Evolutionary conservation across 768 basidiomycete species (phyloP), one percentile per base, ranked within the genome.

Genomic region (Cubamyces lactineus): DNA sequence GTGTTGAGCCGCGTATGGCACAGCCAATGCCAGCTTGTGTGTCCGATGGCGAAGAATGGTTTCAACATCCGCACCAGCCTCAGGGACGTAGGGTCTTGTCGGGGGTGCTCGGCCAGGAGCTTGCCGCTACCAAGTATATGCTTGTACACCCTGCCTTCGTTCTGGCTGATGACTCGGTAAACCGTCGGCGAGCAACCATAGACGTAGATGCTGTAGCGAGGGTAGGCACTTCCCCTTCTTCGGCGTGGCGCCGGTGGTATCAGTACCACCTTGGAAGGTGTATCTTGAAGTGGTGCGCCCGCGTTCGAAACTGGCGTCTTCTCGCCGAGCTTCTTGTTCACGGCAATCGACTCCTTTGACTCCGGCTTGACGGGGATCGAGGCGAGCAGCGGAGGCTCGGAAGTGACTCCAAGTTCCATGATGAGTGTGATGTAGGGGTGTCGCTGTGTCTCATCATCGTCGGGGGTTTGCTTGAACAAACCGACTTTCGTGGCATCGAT

Each of bases 391-490:
- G 30, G 26, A 19, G 24, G 63, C 26, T 19, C 19, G 41, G 26
- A 19, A 17, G 24, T 24, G 48, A 64, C 66, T 17, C 68, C 68
- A 2, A 71, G 50, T 21, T 71, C 64, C 53, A 66, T 63, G 34
- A 69, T 55, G 41, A 70, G 34, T 5, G 51, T 65, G 40, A 72
- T 64, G 51, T 69, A 67, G 7, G 70, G 34, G 34, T 34, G 67
- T 5, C 62, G 67, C 16, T 13, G 21, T 40, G 41, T 47, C 30
- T 19, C 41, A 16, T 8, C 24, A 41, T 43, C 16, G 2, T 30
- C 46, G 21, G 50, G 26, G 34, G 34, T 34, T 34, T 34, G 34
- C 34, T 34, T 34, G 34, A 34, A 34, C 41, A 66, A 68, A 17
- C 21, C 34, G 12, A 57, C 6, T 24, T n/a, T 48, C 41, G 57